Conservation (phyloP, 495 filamentous ascomycete genomes). For the Pseudoneurospora amorphoporcata region DNA sequence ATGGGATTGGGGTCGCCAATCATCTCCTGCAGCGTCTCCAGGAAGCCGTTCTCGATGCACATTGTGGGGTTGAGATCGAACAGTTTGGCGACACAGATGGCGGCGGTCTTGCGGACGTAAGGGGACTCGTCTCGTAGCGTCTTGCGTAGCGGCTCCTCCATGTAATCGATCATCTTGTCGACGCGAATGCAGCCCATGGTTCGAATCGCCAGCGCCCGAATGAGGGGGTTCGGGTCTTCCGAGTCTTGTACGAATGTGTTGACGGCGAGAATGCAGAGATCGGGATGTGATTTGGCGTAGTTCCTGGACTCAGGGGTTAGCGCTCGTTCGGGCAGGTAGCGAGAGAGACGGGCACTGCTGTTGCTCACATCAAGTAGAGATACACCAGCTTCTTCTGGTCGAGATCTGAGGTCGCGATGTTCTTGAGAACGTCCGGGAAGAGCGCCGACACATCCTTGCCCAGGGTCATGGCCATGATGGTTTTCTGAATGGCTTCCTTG, state of each 20-base stretch:
- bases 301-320: slow-evolving; percentile 54
- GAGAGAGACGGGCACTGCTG: not conserved
- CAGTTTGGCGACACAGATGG: slow-evolving; percentile 94
- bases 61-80: slow-evolving; percentile 87
- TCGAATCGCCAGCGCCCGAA: slow-evolving; percentile 86
- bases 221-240: slow-evolving; percentile 95
- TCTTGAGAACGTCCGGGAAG: slow-evolving; percentile 97
- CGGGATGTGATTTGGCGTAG: slow-evolving; percentile 98
- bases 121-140: slow-evolving; percentile 95
- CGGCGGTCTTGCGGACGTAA: slow-evolving; percentile 96
- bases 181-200: slow-evolving; percentile 99
- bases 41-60: slow-evolving; percentile 93
- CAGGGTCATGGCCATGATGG: slow-evolving; percentile 98
- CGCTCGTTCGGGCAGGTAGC: not conserved
- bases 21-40: slow-evolving; percentile 91
- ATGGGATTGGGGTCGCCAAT: slow-evolving; percentile 97
- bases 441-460: slow-evolving; percentile 97
- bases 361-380: slow-evolving; percentile 83
- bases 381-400: slow-evolving; percentile 99
- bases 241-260: slow-evolving; percentile 99
- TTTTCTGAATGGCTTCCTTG: slow-evolving; percentile 98
- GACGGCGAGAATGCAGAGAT: slow-evolving; percentile 97
- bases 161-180: slow-evolving; percentile 99
- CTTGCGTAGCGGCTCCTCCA: slow-evolving; percentile 96
- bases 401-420: slow-evolving; percentile 88